These are phyloP conservation scores for Helotiales sp. DNA, from an alignment of 2,329 filamentous ascomycete genomes.

Conservation along the genomic window DNA sequence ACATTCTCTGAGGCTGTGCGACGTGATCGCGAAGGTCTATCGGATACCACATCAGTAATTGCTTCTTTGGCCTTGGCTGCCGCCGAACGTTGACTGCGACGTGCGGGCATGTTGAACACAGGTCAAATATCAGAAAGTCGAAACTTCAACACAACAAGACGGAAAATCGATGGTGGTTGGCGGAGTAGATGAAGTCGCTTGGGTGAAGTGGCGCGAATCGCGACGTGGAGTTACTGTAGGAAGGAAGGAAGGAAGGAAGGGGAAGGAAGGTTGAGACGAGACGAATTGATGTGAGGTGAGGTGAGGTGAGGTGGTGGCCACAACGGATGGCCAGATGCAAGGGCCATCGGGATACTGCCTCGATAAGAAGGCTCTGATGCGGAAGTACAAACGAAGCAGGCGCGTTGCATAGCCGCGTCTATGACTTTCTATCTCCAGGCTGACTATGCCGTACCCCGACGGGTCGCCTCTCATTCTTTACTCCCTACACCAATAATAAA, in stretches of 20 bases:
- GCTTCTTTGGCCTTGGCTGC: constrained; percentile 29
- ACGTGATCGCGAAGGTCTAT: constrained; percentile 31
- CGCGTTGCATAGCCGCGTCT: constrained; percentile 15
- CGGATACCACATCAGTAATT: constrained; percentile 29
- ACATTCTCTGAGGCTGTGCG: constrained; percentile 29
- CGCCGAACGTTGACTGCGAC: constrained; percentile 33
- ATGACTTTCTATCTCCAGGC: neutral
- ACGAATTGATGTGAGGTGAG: constrained; percentile 8
- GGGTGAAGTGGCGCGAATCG: neutral
- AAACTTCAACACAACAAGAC: constrained; percentile 1
- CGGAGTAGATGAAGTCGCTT: neutral
- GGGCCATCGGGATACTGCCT: constrained; percentile 24
- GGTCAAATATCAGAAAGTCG: neutral
- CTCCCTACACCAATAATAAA: too few species aligned
- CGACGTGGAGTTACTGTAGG: constrained; percentile 9
- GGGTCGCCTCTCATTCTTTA: neutral
- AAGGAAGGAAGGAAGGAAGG: neutral
- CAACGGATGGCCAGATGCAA: too few species aligned
- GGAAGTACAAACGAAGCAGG: constrained; percentile 2
- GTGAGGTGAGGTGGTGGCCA: neutral
- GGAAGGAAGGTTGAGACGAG: neutral
- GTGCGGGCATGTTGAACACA: constrained; percentile 26
- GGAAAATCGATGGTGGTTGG: neutral
- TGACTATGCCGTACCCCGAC: too few species aligned
- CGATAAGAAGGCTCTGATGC: constrained; percentile 18